Evolutionary conservation across 2,329 filamentous ascomycete genomes (phyloP).

Genomic region (Fusarium keratoplasticum): DNA sequence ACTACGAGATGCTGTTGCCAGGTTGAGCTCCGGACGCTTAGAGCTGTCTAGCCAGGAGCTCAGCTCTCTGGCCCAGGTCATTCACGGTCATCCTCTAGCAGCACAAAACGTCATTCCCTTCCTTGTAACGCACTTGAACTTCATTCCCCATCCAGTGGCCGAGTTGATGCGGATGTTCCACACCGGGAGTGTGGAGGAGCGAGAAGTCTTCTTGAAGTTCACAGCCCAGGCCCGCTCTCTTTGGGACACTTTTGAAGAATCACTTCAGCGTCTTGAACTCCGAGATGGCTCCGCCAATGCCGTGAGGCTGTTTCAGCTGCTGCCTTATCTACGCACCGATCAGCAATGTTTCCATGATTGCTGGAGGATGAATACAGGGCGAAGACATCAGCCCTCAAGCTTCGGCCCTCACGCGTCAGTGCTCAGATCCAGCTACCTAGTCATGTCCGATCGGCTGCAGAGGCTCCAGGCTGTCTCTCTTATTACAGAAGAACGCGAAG

Average conservation of each 20-base stretch:
- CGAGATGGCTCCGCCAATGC: not conserved
- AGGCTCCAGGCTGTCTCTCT: not conserved
- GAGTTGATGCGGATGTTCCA: not conserved
- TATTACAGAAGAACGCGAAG: not conserved
- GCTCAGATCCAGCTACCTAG: not conserved
- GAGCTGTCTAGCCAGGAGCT: not conserved
- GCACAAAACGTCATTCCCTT: not conserved
- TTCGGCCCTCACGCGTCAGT: not conserved
- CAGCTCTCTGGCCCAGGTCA: not conserved
- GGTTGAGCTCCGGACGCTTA: not conserved
- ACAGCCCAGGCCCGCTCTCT: not conserved
- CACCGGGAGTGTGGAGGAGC: not conserved
- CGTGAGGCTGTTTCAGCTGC: not conserved
- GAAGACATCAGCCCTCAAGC: not conserved
- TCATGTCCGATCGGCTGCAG: not conserved
- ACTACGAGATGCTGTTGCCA: not conserved
- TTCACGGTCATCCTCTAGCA: constrained; percentile 1
- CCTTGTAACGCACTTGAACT: not conserved
- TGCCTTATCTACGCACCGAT: constrained; percentile 1
- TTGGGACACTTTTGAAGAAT: not conserved
- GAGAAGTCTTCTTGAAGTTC: not conserved
- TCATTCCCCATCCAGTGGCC: not conserved
- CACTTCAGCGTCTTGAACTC: not conserved
- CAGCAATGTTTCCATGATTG: not conserved
- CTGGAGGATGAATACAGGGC: not conserved